phyloP scores from a whole-genome alignment of 768 basidiomycete genomes.

The Phanerodontia chrysosporium region DNA sequence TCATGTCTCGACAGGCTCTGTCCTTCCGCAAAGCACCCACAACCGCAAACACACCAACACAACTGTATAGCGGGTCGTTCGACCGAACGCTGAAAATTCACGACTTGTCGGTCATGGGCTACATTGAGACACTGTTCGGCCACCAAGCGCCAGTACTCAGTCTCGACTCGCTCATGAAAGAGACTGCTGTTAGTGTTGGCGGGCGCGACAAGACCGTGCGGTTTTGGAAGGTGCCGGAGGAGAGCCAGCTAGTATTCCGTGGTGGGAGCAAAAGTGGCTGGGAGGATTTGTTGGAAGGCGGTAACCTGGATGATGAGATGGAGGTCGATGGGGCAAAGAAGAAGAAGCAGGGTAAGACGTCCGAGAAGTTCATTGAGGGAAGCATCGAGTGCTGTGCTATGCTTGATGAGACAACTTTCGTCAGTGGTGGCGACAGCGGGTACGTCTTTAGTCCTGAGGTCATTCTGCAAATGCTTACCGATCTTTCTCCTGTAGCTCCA shows the following conservation, averaged over 20 bases:
- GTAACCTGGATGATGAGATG: constrained; percentile 58
- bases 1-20: constrained; percentile 41
- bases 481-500: constrained; percentile 49
- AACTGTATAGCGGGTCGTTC: constrained; percentile 73
- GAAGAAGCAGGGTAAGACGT: constrained; percentile 31
- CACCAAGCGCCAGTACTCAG: constrained; percentile 86
- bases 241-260: constrained; percentile 92
- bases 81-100: constrained; percentile 91
- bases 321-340: constrained; percentile 43
- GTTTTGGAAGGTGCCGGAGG: constrained; percentile 96
- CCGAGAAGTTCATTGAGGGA: constrained; percentile 71
- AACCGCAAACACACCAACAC: constrained; percentile 23
- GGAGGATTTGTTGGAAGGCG: constrained; percentile 78
- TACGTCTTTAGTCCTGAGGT: constrained; percentile 35
- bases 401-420: constrained; percentile 91
- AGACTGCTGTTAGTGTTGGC: constrained; percentile 84
- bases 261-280: constrained; percentile 87
- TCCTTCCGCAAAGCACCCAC: constrained; percentile 71
- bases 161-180: constrained; percentile 77
- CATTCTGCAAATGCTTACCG: not conserved
- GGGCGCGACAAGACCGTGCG: constrained; percentile 87
- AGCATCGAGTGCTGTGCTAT: constrained; percentile 90
- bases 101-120: constrained; percentile 78
- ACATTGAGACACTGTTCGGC: constrained; percentile 94
- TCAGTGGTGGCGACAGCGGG: constrained; percentile 97